Conservation (phyloP, 495 filamentous ascomycete genomes). For the Trichoderma reesei region DNA sequence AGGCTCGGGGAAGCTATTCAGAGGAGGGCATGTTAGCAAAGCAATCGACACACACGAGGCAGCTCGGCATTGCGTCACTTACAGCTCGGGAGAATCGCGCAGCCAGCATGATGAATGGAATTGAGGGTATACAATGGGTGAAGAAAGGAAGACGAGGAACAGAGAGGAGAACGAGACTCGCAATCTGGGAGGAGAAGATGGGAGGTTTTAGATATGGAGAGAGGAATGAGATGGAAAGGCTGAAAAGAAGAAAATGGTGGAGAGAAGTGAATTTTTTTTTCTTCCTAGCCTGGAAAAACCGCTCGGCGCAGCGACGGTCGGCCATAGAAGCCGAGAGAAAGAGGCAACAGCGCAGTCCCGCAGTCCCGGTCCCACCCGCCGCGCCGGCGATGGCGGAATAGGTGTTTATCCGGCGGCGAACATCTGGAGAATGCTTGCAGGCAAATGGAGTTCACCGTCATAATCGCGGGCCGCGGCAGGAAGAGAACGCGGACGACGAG, state of each 20-base stretch:
- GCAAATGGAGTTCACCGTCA: background rate
- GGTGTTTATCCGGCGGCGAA: background rate
- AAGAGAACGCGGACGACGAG: background rate
- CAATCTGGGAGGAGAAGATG: slow-evolving; percentile 16
- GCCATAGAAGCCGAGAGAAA: slow-evolving; percentile 13
- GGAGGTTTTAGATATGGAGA: slow-evolving; percentile 15
- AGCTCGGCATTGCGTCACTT: slow-evolving; percentile 19
- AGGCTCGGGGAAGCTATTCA: slow-evolving; percentile 56
- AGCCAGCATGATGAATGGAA: slow-evolving; percentile 52
- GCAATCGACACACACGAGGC: slow-evolving; percentile 16
- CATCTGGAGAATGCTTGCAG: no score
- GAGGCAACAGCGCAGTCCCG: slow-evolving; percentile 2
- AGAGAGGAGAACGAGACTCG: slow-evolving; percentile 27
- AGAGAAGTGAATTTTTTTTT: slow-evolving; percentile 9
- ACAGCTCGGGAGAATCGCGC: slow-evolving; percentile 60
- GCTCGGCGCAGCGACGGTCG: slow-evolving; percentile 1
- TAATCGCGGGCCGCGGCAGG: background rate
- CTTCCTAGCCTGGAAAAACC: slow-evolving; percentile 10
- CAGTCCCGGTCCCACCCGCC: background rate
- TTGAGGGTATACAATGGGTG: slow-evolving; percentile 20
- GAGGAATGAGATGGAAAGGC: slow-evolving; percentile 5
- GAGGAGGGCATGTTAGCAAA: slow-evolving; percentile 18
- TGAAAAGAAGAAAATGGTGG: background rate
- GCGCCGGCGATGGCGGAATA: background rate
- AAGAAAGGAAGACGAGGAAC: slow-evolving; percentile 17